Base-by-base conservation (phyloP, 345 rosid genomes). In the Pistacia integerrima region DNA sequence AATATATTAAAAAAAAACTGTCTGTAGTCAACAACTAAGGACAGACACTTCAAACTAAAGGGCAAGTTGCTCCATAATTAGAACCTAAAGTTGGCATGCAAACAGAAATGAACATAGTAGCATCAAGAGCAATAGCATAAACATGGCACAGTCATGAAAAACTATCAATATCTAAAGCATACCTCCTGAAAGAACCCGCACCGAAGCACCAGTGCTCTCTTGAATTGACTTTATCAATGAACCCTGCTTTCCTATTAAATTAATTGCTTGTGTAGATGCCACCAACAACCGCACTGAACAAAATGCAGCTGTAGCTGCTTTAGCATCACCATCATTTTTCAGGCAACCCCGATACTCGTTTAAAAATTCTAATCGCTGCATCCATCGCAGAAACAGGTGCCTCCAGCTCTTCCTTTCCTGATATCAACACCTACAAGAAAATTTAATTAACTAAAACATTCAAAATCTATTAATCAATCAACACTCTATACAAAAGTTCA, bases 211-310 rank as follows among this genome's bases (percentile, higher is more conserved):
- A 69, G 94, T 83, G 70, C 72, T 86, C 82, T 96, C 98, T 65
- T 93, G 97, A 20, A 96, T 90, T 2, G 97, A 96, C 71, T 88
- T 96, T 62, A 96, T 93, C 44, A 82, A 72, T 17, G 92, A 92
- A 12, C 98, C 99, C 73, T 96, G 98, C 81, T 92, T 96, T 57
- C 99, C 98, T 46, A 96, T 96, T 52, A 96, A 85, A 83, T 86
- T 91, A 9, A 92, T 93, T 1, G 97, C 99, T 77, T 96, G 99
- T 0, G 95, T 82, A 48, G 93, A 89, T 11, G 98, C 92, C 78
- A 91, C 97, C 88, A 96, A 72, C 59, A 93, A 82, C 75, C 89
- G 83, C 22, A 90, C 77, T 16, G 97, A 92, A 80, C 82, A 90
- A 86, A 88, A 87, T 25, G 87, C 80, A 72, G 82, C 74, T 35